Conservation (phyloP, 192 early-diverging fungal species). For the Funneliformis geosporum region DNA sequence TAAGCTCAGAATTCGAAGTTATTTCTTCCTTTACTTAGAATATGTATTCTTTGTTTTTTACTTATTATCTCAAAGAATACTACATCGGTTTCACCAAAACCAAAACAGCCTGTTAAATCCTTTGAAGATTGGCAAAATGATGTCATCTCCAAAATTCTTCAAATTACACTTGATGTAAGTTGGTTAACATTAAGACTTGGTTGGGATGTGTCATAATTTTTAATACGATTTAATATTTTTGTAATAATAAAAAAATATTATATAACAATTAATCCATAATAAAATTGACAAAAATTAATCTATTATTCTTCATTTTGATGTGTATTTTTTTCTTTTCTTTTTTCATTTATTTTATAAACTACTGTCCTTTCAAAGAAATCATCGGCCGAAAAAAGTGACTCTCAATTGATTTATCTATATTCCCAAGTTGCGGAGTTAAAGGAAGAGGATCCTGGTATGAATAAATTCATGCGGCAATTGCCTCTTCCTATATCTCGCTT, state of each 20-base stretch:
- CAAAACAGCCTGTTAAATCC: conserved; percentile 42
- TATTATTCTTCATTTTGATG: background rate
- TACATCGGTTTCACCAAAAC: conserved; percentile 26
- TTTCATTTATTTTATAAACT: background rate
- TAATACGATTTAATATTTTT: background rate
- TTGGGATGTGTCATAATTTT: background rate
- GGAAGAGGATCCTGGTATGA: conserved; percentile 38
- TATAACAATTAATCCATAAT: background rate
- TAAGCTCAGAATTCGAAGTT: background rate
- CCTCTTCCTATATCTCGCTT: background rate
- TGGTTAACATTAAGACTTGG: background rate
- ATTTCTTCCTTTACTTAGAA: background rate
- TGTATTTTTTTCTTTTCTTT: background rate
- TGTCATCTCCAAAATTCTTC: conserved; percentile 73
- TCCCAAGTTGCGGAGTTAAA: conserved; percentile 37
- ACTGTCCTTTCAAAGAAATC: conserved; percentile 23
- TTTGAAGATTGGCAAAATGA: conserved; percentile 85
- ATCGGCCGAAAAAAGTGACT: conserved; percentile 34
- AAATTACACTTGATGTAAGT: conserved; percentile 75
- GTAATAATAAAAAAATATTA: background rate
- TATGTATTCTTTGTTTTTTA: background rate
- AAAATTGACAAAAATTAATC: background rate
- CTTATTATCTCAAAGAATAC: conserved; percentile 13
- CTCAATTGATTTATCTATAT: conserved; percentile 40
- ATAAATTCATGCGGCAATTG: background rate